A percentile compares a stretch with the other conserved stretches of the same genome.
These are phyloP conservation scores for Bertia moriformis DNA, from an alignment of 2,329 filamentous ascomycete species.

Conservation along the genomic window DNA sequence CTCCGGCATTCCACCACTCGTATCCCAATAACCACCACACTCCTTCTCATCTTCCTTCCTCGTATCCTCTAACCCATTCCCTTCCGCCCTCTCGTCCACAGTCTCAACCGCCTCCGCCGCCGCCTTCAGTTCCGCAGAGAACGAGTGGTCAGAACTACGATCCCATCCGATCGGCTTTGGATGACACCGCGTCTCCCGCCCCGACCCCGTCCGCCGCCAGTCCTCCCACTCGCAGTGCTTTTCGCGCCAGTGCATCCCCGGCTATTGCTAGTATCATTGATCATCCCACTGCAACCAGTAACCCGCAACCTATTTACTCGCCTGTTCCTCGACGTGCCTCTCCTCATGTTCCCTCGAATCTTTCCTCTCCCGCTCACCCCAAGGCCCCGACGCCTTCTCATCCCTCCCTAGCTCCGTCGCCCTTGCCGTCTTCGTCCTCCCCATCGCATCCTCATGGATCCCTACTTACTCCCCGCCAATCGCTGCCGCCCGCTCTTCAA, in stretches of 20 bases:
- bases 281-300: constrained; percentile 22
- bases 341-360: constrained; percentile 2
- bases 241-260: constrained; percentile 48
- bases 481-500: neutral
- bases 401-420: neutral
- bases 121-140: constrained; percentile 15
- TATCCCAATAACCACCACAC: neutral
- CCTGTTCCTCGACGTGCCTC: neutral
- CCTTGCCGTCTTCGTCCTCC: neutral
- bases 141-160: constrained; percentile 50
- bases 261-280: constrained; percentile 51
- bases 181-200: constrained; percentile 10
- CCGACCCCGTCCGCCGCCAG: constrained; percentile 17
- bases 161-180: constrained; percentile 38
- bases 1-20: neutral
- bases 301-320: constrained; percentile 1
- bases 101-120: constrained; percentile 22
- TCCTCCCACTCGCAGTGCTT: constrained; percentile 18
- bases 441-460: constrained; percentile 1
- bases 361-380: neutral
- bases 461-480: neutral
- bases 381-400: neutral
- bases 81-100: constrained; percentile 15
- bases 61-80: constrained; percentile 5
- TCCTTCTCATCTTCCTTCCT: constrained; percentile 7